Evolutionary conservation across 1,284 basidiomycete genomes (phyloP).

Genomic region (Trichosporon coremiiforme): DNA sequence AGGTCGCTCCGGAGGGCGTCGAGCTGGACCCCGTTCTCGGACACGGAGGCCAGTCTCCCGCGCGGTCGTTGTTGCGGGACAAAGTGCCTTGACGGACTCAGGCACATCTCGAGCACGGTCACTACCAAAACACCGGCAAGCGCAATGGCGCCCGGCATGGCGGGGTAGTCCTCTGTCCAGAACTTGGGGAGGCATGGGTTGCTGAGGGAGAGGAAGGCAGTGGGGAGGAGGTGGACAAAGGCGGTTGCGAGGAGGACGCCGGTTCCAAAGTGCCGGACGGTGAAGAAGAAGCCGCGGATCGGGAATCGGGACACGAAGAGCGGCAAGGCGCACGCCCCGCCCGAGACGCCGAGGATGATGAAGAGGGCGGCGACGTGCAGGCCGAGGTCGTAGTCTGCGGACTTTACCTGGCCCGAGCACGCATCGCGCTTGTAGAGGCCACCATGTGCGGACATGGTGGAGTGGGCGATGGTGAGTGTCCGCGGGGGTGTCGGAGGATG

Average conservation of each 20-base stretch:
- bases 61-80: not conserved
- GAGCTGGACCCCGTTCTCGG: not conserved
- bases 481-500: not conserved
- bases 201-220: conserved; percentile 17
- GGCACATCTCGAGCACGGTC: conserved; percentile 6
- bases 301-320: conserved; percentile 14
- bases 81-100: conserved; percentile 16
- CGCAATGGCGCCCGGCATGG: conserved; percentile 18
- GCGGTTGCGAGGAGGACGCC: conserved; percentile 20
- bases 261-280: conserved; percentile 17
- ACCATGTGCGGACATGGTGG: not conserved
- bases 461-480: conserved; percentile 5
- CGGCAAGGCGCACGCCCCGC: conserved; percentile 11
- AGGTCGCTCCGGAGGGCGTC: not conserved
- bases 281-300: conserved; percentile 18
- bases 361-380: conserved; percentile 18
- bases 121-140: conserved; percentile 16
- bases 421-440: conserved; percentile 16
- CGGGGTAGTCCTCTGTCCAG: conserved; percentile 19
- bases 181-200: conserved; percentile 20
- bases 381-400: conserved; percentile 7
- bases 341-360: conserved; percentile 21
- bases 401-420: conserved; percentile 16
- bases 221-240: conserved; percentile 17
- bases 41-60: not conserved